Base-by-base conservation (phyloP, 2,329 filamentous ascomycete species). In the Colletotrichum coccodes region DNA sequence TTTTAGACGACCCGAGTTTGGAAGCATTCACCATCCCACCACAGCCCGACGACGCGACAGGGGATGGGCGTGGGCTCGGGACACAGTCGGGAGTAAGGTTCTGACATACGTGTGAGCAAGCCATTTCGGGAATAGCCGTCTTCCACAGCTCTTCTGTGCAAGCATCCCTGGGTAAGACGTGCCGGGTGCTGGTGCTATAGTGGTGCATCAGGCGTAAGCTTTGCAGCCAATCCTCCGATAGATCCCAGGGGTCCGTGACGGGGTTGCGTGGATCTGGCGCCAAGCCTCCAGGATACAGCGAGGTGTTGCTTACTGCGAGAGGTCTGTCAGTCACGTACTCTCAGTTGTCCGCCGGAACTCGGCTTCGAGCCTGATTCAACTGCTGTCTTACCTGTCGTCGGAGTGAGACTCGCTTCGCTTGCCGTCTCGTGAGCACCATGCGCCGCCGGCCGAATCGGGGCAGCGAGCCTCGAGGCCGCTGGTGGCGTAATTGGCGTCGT, bases 171-270 rank as follows among this genome's bases (percentile, higher is more conserved):
- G 78, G 77, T 2, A 80, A 64, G 1, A 76, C 77, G 11, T 72
- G 60, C 47, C 72, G 76, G 2, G 78, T 77, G 2, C 63, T 71
- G 14, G 76, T 72, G 7, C 75, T 77, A 61, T 76, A 80, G 47
- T 81, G 78, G 50, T 81, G 78, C 72, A 81, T 76, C 42, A 81
- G 72, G 63, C 78, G 76, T 12, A 81, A 75, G 58, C 81, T 79
- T 4, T 75, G 72, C 7, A 78, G 73, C 78, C 78, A 80, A 50
- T 46, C 73, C 67, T 61, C 60, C 68, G 73, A 56, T 44, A 67
- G 36, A 74, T 71, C 54, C 73, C 72, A 4, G 64, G 38, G 72
- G 65, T 59, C 60, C 6, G 60, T 12, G 26, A 34, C 49, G 49
- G 57, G 46, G 36, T 38, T 49, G 36, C 28, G 56, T 6, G 40